Evolutionary conservation across 352 stramenopile genomes (phyloP).

Genomic region (Blastocystis sp.): DNA sequence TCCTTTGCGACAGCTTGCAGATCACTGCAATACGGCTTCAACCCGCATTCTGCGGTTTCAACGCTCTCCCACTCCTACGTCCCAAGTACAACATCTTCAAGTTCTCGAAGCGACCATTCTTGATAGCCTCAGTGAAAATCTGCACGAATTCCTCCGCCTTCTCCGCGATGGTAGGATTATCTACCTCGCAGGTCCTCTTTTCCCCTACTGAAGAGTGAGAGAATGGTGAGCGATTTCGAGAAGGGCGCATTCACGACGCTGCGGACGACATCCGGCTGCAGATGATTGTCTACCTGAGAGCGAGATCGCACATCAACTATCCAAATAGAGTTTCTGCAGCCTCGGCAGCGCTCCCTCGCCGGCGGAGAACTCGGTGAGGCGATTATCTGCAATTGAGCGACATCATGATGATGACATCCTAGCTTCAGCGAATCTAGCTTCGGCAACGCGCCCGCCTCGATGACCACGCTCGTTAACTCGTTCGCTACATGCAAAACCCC

Average conservation of each 20-base stretch:
- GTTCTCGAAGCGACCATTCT: slow-evolving; percentile 7
- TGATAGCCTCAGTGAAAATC: not conserved
- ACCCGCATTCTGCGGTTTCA: slow-evolving; percentile 4
- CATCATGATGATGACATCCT: not conserved
- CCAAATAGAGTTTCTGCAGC: slow-evolving; percentile 37
- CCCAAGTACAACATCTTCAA: slow-evolving; percentile 44
- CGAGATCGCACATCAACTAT: not conserved
- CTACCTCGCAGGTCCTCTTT: not conserved
- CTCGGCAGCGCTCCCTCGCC: not conserved
- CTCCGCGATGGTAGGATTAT: slow-evolving; percentile 25
- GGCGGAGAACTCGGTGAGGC: not conserved
- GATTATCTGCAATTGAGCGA: not conserved
- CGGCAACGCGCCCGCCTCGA: not conserved
- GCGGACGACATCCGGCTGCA: not conserved
- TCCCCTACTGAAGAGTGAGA: slow-evolving; percentile 14
- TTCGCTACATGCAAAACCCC: not conserved
- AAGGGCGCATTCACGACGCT: slow-evolving; percentile 10
- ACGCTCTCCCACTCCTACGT: not conserved
- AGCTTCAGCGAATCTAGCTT: slow-evolving; percentile 4
- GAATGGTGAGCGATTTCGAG: slow-evolving; percentile 19
- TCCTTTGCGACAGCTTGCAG: slow-evolving; percentile 6
- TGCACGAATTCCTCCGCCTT: slow-evolving; percentile 12
- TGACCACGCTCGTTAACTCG: not conserved
- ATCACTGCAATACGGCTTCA: slow-evolving; percentile 12
- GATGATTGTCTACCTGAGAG: slow-evolving; percentile 28